Evolutionary conservation across 2,329 filamentous ascomycete genomes (phyloP), one percentile per base, ranked within the genome.

Genomic region (Rhynchosporium agropyri): DNA sequence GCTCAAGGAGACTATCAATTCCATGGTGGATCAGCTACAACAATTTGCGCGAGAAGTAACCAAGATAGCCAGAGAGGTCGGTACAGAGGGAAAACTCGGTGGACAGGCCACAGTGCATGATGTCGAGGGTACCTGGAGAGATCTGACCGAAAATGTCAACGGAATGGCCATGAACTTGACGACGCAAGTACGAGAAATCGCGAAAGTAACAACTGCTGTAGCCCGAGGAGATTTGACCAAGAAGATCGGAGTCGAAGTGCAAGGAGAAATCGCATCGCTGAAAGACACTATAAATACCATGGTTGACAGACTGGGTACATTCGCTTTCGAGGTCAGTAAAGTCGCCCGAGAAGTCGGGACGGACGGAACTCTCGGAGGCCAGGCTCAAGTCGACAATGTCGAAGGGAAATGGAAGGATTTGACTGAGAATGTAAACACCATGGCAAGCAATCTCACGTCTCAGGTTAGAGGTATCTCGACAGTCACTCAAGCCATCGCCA

Each of bases 241-340:
- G 79, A 98, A 97, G 81, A 97, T 99, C 74, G 90, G 92, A 66
- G 92, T 96, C 67, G 92, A 96, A 71, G 95, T 92, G 59, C 88
- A 92, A 76, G 94, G 94, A 73, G 95, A 99, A 79, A 98, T 99
- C 71, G 79, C 96, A 58, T 91, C 96, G 74, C 81, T 99, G 66
- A 99, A 99, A 79, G 92, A 93, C 73, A 99, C 94, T 7, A 98
- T 98, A 80, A 98, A 98, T 77, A 96, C 91, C 74, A 98, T 98
- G 94, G 95, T 98, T 75, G 94, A 98, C 77, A 92, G 96, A 72
- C 83, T 98, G 50, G 92, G 96, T 70, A 94, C 94, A 51, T 98
- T 98, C 75, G 94, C 94, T 62, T 95, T 95, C 70, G 93, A 98
- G 76, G 94, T 98, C 75, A 97, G 94, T 76, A 93, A 95, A 76